These are phyloP conservation scores for Vigna nakashimae DNA, from an alignment of 306 rosid species.

Conservation along the genomic window DNA sequence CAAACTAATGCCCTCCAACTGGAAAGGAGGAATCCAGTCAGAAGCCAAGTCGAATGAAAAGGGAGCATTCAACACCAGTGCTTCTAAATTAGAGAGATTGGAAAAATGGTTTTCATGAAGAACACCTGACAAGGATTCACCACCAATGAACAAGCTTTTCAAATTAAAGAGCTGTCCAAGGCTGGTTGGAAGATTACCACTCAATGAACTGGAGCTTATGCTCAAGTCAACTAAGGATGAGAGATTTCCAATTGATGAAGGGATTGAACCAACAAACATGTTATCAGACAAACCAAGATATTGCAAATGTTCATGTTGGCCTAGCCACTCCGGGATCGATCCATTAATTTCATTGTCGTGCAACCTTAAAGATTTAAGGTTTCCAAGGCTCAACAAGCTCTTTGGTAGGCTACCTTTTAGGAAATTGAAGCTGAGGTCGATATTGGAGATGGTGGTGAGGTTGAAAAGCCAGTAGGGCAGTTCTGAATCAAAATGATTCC, in stretches of 20 bases:
- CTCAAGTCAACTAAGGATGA: slow-evolving; percentile 34
- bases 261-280: slow-evolving; percentile 45
- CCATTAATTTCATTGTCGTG: slow-evolving; percentile 20
- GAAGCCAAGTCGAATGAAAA: slow-evolving; percentile 27
- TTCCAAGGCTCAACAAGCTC: slow-evolving; percentile 32
- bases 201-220: slow-evolving; percentile 2
- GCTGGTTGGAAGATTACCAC: slow-evolving; percentile 36
- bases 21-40: slow-evolving; percentile 47
- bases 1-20: not conserved
- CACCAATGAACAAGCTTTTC: not conserved
- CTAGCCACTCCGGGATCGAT: slow-evolving; percentile 42
- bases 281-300: slow-evolving; percentile 31
- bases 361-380: slow-evolving; percentile 11
- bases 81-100: slow-evolving; percentile 6
- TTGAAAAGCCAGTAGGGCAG: slow-evolving; percentile 45
- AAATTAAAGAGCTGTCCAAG: slow-evolving; percentile 36
- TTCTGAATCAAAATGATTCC: slow-evolving; percentile 33
- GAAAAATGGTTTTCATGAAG: slow-evolving; percentile 18
- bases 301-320: slow-evolving; percentile 35
- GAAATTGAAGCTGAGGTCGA: slow-evolving; percentile 17
- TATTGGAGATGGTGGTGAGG: slow-evolving; percentile 2
- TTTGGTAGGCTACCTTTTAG: slow-evolving; percentile 33
- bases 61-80: not conserved
- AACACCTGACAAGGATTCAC: slow-evolving; percentile 29
- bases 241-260: slow-evolving; percentile 46